A percentile compares a stretch with the other conserved stretches of the same genome.
phyloP scores from a whole-genome alignment of 257 asterid species.

The Nicotiana paniculata region DNA sequence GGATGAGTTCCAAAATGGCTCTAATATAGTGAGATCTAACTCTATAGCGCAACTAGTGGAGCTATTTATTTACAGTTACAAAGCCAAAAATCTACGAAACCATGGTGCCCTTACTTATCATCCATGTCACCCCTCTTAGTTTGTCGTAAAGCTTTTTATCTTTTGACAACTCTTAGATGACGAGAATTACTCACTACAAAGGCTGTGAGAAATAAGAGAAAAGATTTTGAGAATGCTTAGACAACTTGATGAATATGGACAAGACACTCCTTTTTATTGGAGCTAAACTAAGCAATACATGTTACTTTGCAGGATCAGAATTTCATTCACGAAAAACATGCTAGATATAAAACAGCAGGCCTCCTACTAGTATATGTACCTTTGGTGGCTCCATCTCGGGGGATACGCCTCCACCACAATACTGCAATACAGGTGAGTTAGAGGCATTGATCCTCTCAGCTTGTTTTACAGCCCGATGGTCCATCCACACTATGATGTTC shows the following conservation, averaged over 20 bases:
- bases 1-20: no score
- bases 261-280: no score
- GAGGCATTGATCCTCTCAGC: constrained; percentile 82
- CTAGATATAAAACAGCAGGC: background rate
- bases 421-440: constrained; percentile 83
- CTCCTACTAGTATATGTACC: constrained; percentile 35
- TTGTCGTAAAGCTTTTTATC: no score
- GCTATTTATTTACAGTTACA: no score
- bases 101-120: no score
- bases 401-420: constrained; percentile 93
- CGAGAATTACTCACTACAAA: no score
- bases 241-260: background rate
- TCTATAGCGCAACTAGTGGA: no score
- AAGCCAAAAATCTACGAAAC: no score
- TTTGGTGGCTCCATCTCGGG: constrained; percentile 99
- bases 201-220: background rate
- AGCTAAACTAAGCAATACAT: background rate
- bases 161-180: no score
- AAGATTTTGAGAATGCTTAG: background rate
- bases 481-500: constrained; percentile 98
- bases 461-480: constrained; percentile 94
- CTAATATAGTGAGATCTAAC: no score
- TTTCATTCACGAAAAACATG: background rate
- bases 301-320: background rate
- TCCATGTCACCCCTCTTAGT: no score